Evolutionary conservation across 345 rosid species (phyloP).

Genomic region (Passiflora organensis): DNA sequence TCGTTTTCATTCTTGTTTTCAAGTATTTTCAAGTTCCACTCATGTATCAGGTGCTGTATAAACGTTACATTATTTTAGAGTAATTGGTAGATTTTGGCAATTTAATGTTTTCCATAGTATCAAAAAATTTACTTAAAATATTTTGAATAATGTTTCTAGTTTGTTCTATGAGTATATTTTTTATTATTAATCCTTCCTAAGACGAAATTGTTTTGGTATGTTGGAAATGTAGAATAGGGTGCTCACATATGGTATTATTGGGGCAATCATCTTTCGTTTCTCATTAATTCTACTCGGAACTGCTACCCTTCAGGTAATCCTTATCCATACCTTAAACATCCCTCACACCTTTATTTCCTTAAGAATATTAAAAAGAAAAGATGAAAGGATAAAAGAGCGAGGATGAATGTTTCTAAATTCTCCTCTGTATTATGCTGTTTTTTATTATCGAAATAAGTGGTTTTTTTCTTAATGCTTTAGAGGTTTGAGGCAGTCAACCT

Average conservation of each 20-base stretch:
- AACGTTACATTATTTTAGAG: conserved; percentile 8
- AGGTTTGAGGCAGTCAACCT: conserved; percentile 83
- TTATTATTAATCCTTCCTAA: too few relatives aligned
- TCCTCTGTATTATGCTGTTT: conserved; percentile 9
- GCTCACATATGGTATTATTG: conserved; percentile 86
- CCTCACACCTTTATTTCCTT: too few relatives aligned
- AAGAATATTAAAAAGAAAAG: too few relatives aligned
- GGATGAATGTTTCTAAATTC: conserved; percentile 4
- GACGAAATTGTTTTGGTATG: conserved; percentile 5
- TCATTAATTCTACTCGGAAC: conserved; percentile 76
- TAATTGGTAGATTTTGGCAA: background rate
- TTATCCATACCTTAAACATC: background rate
- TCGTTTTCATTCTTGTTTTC: conserved; percentile 87
- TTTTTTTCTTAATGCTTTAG: conserved; percentile 35
- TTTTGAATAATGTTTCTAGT: too few relatives aligned
- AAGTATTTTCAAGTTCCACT: conserved; percentile 91
- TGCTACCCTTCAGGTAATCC: conserved; percentile 80
- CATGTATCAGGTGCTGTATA: conserved; percentile 68
- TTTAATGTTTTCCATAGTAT: background rate
- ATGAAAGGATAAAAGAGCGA: background rate
- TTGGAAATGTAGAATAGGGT: conserved; percentile 59
- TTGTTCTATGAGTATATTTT: background rate
- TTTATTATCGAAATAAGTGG: too few relatives aligned
- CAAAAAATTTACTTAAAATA: too few relatives aligned
- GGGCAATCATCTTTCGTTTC: conserved; percentile 78